Evolutionary conservation across 768 basidiomycete genomes (phyloP), one percentile per base, ranked within the genome.

Genomic region (Xerocomellus dryophilus): DNA sequence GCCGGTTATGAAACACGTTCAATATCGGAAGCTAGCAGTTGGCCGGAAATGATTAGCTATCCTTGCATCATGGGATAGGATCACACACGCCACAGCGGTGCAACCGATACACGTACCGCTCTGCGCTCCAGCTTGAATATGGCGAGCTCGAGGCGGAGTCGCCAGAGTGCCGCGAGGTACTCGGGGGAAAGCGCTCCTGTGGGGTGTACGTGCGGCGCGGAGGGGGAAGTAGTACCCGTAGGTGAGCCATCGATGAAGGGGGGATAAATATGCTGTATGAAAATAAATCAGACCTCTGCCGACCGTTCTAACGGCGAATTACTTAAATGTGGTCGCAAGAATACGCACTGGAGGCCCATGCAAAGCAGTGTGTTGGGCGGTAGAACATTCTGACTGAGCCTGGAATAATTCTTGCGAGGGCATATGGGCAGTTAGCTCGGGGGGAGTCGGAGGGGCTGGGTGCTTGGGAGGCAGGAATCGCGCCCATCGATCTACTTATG

Each of bases 101-200:
- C n/a, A 3, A 43, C 17, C 21, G 12, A 31, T 39, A 23, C 14
- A 66, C 64, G 10, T 48, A 66, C 64, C 53, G 52, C 61, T 56
- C 51, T 60, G 34, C 64, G 61, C n/a, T 66, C 64, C 4, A 66
- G 31, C 27, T 42, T 18, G 51, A 60, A 65, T 44, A 66, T 58
- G 5, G 56, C 64, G 3, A 54, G 43, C 31, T 63, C 54, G 25
- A 66, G 58, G 6, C 58, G 56, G 39, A 57, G 14, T 36, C 45
- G 48, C 63, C 64, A 65, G 15, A 65, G 51, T 10, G 46, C 53
- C 10, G 45, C 56, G n/a, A 65, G 44, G 27, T 57, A 55, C 20
- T 60, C 49, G 6, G 64, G 55, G 17, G 21, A 7, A 20, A 56
- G 35, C 1, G 20, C n/a, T 21, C 21, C 45, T 36, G 15, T 14